Conservation (phyloP, 73 alveolate genomes). For the Symbiodinium pilosum region DNA sequence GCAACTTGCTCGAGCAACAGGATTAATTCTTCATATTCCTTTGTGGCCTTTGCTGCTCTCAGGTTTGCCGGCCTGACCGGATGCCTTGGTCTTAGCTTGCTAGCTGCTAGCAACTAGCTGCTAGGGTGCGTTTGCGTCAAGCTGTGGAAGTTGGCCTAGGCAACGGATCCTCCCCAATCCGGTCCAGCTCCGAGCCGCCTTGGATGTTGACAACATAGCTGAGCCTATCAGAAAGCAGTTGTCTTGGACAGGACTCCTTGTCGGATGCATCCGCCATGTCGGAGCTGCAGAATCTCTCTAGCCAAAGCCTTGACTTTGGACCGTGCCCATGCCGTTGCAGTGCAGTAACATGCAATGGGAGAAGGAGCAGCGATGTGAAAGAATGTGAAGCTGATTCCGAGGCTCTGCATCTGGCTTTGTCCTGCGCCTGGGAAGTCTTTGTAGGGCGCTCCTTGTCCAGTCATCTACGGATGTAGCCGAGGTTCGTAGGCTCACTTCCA, state of each 20-base stretch:
- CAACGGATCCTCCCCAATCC: slow-evolving; percentile 9
- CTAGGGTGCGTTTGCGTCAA: too few relatives aligned
- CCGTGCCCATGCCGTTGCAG: too few relatives aligned
- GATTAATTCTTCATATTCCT: too few relatives aligned
- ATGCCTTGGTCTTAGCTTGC: slow-evolving; percentile 20
- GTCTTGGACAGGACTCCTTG: slow-evolving; percentile 2
- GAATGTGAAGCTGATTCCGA: background rate
- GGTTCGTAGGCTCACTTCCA: slow-evolving; percentile 61
- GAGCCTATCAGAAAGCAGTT: too few relatives aligned
- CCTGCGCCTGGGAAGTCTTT: background rate
- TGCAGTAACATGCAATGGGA: too few relatives aligned
- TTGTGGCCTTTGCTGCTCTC: background rate
- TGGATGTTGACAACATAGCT: too few relatives aligned
- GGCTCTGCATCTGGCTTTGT: slow-evolving; percentile 5
- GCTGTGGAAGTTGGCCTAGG: too few relatives aligned
- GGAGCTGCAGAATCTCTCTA: slow-evolving; percentile 74
- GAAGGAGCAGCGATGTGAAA: too few relatives aligned
- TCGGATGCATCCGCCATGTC: slow-evolving; percentile 27
- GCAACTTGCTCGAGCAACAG: too few relatives aligned
- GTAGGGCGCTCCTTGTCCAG: background rate
- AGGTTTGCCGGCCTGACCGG: slow-evolving; percentile 78
- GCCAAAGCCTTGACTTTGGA: background rate
- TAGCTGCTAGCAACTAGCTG: too few relatives aligned
- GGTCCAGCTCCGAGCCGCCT: background rate
- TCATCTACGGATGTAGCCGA: background rate